Percentiles rank a stretch among this genome's conserved stretches.
These are phyloP conservation scores for Diospyros kaki DNA, from an alignment of 148 eudicot genomes.

Conservation along the genomic window DNA sequence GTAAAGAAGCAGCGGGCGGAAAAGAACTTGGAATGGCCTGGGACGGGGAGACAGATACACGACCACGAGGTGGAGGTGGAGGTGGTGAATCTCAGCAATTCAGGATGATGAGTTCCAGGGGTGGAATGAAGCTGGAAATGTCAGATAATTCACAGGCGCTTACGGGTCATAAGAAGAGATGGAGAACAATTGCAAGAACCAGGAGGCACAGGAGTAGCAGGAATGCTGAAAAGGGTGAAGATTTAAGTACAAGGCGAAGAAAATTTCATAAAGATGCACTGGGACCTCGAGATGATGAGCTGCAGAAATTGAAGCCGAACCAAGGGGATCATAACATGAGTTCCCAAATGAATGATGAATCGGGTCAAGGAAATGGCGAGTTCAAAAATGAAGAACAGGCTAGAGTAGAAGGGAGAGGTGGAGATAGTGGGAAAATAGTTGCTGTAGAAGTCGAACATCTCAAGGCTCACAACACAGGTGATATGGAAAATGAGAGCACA, in stretches of 20 bases:
- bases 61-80: conserved; percentile 1
- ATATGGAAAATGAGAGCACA: background rate
- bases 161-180: conserved; percentile 26
- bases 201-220: background rate
- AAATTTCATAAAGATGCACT: conserved; percentile 7
- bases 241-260: background rate
- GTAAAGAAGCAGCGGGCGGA: background rate
- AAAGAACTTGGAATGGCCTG: too few species aligned
- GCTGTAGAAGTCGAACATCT: background rate
- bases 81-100: background rate
- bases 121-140: conserved; percentile 24
- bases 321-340: background rate
- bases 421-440: background rate
- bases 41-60: too few species aligned
- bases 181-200: conserved; percentile 28
- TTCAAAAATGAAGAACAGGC: background rate
- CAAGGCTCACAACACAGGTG: background rate
- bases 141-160: conserved; percentile 10
- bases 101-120: conserved; percentile 1
- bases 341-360: background rate
- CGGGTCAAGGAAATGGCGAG: background rate
- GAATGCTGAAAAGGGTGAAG: background rate
- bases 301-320: conserved; percentile 3
- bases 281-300: conserved; percentile 10
- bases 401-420: background rate